phyloP scores from a whole-genome alignment of 805 yeast genomes.

The Cyberlindnera xylosilytica region DNA sequence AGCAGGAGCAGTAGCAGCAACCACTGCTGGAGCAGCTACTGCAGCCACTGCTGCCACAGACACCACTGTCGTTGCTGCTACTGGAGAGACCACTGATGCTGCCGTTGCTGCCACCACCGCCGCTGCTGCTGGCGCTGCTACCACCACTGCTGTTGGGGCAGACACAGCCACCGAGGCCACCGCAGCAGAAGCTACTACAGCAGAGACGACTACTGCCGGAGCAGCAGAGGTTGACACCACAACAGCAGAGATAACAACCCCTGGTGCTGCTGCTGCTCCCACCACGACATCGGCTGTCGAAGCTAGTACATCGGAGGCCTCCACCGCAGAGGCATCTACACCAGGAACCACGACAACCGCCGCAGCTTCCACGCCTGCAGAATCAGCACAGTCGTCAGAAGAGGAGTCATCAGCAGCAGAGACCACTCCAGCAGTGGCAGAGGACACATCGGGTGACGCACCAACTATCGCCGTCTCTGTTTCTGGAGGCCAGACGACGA shows the following conservation, averaged over 20 bases:
- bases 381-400: no score
- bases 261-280: constrained; percentile 14
- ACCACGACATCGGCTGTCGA: background rate
- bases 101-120: background rate
- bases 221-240: constrained; percentile 16
- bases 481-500: no score
- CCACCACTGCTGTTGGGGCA: background rate
- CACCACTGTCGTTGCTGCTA: constrained; percentile 8
- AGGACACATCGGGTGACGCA: background rate
- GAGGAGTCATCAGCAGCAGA: no score
- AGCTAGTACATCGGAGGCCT: constrained; percentile 2
- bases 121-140: background rate
- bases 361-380: no score
- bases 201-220: constrained; percentile 6
- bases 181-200: constrained; percentile 22
- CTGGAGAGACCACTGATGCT: constrained; percentile 7
- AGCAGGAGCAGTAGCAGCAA: constrained; percentile 19
- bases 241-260: constrained; percentile 10
- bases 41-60: constrained; percentile 20
- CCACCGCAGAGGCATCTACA: constrained; percentile 13
- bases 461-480: no score
- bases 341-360: background rate
- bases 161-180: background rate
- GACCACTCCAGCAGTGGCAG: background rate
- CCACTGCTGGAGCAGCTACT: constrained; percentile 16